phyloP scores from a whole-genome alignment of 306 rosid genomes.

The cucumber (Cucumis sativus) region DNA sequence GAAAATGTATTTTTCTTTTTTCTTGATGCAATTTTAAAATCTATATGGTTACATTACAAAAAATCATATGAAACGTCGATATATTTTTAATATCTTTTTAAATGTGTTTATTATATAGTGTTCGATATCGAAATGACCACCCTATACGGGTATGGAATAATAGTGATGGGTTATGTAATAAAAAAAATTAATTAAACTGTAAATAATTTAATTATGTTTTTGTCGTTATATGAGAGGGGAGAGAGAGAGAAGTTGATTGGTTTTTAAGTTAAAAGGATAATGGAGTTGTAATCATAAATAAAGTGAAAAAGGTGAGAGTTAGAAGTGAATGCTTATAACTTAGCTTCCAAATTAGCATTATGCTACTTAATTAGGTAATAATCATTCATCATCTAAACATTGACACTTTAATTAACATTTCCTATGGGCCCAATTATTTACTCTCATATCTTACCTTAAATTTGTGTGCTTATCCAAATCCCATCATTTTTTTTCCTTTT shows the following conservation, averaged over 20 bases:
- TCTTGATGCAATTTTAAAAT: too few species aligned
- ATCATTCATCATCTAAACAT: neutral
- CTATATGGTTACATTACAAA: too few species aligned
- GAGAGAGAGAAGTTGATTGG: neutral
- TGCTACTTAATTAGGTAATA: neutral
- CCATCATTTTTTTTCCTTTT: neutral
- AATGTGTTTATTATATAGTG: too few species aligned
- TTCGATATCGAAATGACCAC: too few species aligned
- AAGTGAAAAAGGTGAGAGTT: neutral
- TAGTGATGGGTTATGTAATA: too few species aligned
- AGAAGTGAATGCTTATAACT: neutral
- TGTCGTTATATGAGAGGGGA: neutral
- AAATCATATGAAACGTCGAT: too few species aligned
- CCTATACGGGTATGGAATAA: too few species aligned
- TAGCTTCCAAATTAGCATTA: neutral
- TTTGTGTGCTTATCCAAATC: neutral
- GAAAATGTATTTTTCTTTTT: too few species aligned
- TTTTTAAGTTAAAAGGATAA: neutral
- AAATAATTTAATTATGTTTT: neutral
- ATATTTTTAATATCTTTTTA: too few species aligned
- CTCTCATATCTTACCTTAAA: neutral
- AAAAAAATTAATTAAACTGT: too few species aligned
- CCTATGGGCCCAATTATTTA: neutral
- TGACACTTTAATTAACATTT: neutral
- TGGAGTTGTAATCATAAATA: neutral